These are phyloP conservation scores for Firmiana major DNA, from an alignment of 345 rosid genomes.

Conservation along the genomic window DNA sequence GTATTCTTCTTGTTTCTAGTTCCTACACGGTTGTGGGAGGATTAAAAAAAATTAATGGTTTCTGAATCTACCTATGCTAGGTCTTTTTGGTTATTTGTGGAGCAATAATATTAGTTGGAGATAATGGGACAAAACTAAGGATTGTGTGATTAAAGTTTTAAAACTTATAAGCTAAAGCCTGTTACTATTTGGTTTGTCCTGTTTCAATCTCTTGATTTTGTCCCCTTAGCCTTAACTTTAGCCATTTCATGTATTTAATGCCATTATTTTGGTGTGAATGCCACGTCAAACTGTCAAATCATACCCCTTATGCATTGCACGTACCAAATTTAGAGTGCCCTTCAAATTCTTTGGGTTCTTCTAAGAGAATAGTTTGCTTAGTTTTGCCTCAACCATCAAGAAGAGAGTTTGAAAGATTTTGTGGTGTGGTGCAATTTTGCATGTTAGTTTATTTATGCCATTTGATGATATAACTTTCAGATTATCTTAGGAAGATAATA, in stretches of 20 bases:
- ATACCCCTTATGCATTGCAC: not conserved
- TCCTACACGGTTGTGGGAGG: not conserved
- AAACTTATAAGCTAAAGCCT: not conserved
- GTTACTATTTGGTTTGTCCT: not conserved
- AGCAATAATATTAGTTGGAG: not conserved
- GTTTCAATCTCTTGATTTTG: not conserved
- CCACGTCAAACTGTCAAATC: not conserved
- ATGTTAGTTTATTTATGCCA: not conserved
- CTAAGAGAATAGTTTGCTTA: not conserved
- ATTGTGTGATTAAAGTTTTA: not conserved
- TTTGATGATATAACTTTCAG: conserved; percentile 35
- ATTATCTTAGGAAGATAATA: conserved; percentile 92
- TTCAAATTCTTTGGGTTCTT: not conserved
- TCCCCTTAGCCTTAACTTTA: not conserved
- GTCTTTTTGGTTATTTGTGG: not conserved
- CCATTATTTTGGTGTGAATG: not conserved
- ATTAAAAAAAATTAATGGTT: not conserved
- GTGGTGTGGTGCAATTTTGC: not conserved
- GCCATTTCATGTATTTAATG: not conserved
- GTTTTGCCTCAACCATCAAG: not conserved
- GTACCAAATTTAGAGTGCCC: not conserved
- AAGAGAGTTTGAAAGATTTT: not conserved
- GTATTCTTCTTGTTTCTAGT: too few species aligned
- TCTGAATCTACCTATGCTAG: not conserved
- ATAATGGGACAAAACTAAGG: not conserved